Conservation (phyloP, 306 rosid species). For the Herpetospermum pedunculosum region DNA sequence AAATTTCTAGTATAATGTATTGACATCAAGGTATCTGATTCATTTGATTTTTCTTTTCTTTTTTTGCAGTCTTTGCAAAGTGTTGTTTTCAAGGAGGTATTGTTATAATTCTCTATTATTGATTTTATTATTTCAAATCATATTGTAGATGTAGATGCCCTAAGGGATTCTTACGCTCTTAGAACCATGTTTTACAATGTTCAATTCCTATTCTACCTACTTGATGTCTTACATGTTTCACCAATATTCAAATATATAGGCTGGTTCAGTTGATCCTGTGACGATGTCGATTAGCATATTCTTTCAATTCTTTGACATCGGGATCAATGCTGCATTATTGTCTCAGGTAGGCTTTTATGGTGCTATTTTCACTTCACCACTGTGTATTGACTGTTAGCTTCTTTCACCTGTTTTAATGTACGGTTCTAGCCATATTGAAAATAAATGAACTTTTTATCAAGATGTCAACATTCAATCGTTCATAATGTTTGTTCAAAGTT, state of each 20-base stretch:
- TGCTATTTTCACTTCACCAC: neutral
- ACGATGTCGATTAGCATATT: slow-evolving; percentile 76
- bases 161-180: neutral
- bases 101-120: neutral
- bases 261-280: slow-evolving; percentile 97
- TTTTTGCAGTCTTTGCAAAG: slow-evolving; percentile 93
- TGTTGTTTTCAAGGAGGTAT: slow-evolving; percentile 97
- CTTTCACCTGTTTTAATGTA: neutral
- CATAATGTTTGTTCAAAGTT: neutral
- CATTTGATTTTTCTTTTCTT: slow-evolving; percentile 10
- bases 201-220: neutral
- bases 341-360: slow-evolving; percentile 53
- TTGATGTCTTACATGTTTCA: neutral
- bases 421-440: neutral
- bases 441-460: neutral
- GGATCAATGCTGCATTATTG: slow-evolving; percentile 78
- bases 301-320: slow-evolving; percentile 92
- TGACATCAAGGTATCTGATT: slow-evolving; percentile 19
- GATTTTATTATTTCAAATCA: neutral
- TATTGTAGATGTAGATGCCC: neutral
- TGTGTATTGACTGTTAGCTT: neutral
- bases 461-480: neutral
- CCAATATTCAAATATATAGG: slow-evolving; percentile 25
- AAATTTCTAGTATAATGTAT: neutral
- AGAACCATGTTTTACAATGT: neutral